phyloP scores from a whole-genome alignment of 2,329 filamentous ascomycete genomes.

The Beauveria sp. region DNA sequence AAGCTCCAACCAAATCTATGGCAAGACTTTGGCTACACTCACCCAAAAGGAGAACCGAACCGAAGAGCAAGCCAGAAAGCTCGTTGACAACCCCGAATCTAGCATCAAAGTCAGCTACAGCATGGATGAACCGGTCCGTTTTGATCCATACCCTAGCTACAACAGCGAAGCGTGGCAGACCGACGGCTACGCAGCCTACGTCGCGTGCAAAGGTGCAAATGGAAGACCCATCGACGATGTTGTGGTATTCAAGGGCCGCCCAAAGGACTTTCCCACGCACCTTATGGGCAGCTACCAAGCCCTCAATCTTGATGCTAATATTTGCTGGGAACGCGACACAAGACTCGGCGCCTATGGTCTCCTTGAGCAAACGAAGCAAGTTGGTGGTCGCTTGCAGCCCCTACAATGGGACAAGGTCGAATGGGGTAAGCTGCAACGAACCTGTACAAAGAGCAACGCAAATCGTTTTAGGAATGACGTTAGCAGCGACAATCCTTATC shows the following conservation, averaged over 20 bases:
- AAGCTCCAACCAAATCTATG: conserved; percentile 45
- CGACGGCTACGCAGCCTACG: conserved; percentile 48
- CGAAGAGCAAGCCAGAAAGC: conserved; percentile 22
- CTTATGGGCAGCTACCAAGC: conserved; percentile 56
- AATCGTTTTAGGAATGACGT: conserved; percentile 49
- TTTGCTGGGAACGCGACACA: conserved; percentile 62
- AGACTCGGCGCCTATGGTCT: conserved; percentile 62
- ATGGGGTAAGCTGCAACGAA: conserved; percentile 64
- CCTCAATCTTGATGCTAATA: conserved; percentile 51
- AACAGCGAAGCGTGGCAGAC: conserved; percentile 54
- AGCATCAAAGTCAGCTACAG: conserved; percentile 29
- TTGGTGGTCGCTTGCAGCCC: conserved; percentile 26
- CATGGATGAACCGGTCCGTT: conserved; percentile 44
- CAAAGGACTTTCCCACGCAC: conserved; percentile 50
- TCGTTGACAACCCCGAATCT: conserved; percentile 27
- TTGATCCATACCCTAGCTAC: conserved; percentile 66
- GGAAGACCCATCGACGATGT: conserved; percentile 54
- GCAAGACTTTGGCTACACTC: conserved; percentile 44
- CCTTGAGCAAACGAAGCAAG: conserved; percentile 39
- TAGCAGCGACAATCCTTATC: conserved; percentile 34
- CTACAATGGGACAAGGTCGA: conserved; percentile 57
- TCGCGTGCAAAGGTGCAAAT: conserved; percentile 57
- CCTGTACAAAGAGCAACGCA: conserved; percentile 58
- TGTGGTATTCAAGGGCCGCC: conserved; percentile 55
- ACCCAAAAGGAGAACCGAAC: conserved; percentile 31